Evolutionary conservation across 345 rosid species (phyloP), one percentile per base, ranked within the genome.

Genomic region (Litchi chinensis): DNA sequence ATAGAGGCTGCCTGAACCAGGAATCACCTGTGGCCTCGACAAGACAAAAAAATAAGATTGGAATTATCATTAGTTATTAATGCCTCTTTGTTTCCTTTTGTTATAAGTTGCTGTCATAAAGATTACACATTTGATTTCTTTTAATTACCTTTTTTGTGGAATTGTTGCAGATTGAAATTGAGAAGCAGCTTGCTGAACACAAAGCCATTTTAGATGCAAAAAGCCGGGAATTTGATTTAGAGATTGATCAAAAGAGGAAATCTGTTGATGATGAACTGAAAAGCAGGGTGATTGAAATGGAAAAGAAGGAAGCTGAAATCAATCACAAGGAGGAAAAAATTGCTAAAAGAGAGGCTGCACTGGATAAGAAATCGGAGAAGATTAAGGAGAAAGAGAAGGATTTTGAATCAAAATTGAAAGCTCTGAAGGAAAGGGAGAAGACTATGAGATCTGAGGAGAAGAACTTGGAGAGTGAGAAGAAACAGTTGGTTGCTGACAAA

Each of bases 321-420:
- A 90, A 88, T 75, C 99, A 96, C 76, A 77, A 68, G 89, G 94
- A 96, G 83, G 97, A 94, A 83, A 96, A 96, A 86, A 75, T 91
- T 79, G 83, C 83, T 1, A 96, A 91, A 83, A 87, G 94, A 75
- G 98, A 96, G 85, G 91, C 84, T 52, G 89, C 93, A 6, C 65
- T 94, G 83, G 97, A 94, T 56, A 91, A 79, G 85, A 96, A 84
- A 79, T 62, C 83, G 69, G 95, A 96, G 79, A 96, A 93, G 81
- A 72, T 84, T 43, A 93, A 90, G 81, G 98, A 91, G 76, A 96
- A 88, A 82, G 98, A 96, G 85, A 84, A 87, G 57, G 93, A 90
- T 41, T 80, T 85, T 70, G 98, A 92, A 67, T 65, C 76, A 54
- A 91, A 92, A 78, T 76, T 83, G 75, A 92, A 91, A 85, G 89